phyloP scores from a whole-genome alignment of 108 stramenopile species.

The Hondaea fermentalgiana region DNA sequence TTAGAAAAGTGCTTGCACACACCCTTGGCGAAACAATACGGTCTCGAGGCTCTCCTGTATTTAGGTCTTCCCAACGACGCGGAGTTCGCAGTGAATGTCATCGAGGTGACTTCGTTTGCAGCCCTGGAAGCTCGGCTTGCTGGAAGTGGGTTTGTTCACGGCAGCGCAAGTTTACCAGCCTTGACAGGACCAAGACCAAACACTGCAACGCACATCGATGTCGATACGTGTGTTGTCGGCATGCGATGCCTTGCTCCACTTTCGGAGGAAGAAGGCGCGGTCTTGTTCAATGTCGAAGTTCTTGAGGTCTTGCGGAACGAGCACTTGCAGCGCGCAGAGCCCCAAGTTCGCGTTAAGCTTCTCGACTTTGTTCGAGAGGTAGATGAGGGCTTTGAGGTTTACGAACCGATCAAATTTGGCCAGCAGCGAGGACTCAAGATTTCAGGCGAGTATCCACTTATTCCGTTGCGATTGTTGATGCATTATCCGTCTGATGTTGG shows the following conservation, averaged over 20 bases:
- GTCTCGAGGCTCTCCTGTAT: not conserved
- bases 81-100: not conserved
- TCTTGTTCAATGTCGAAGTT: not conserved
- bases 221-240: not conserved
- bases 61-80: not conserved
- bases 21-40: not conserved
- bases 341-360: not conserved
- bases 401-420: not conserved
- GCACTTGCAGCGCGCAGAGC: not conserved
- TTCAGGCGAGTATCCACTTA: not conserved
- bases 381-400: not conserved
- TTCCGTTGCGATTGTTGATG: not conserved
- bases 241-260: not conserved
- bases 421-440: not conserved
- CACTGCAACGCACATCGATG: not conserved
- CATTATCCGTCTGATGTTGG: not conserved
- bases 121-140: not conserved
- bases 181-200: not conserved
- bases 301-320: not conserved
- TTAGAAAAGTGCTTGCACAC: not conserved
- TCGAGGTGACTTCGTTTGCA: not conserved
- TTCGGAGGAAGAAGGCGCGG: not conserved
- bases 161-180: not conserved
- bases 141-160: not conserved
- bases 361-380: not conserved